Base-by-base conservation (phyloP, 148 eudicot genomes). In the Chenopodium formosanum region DNA sequence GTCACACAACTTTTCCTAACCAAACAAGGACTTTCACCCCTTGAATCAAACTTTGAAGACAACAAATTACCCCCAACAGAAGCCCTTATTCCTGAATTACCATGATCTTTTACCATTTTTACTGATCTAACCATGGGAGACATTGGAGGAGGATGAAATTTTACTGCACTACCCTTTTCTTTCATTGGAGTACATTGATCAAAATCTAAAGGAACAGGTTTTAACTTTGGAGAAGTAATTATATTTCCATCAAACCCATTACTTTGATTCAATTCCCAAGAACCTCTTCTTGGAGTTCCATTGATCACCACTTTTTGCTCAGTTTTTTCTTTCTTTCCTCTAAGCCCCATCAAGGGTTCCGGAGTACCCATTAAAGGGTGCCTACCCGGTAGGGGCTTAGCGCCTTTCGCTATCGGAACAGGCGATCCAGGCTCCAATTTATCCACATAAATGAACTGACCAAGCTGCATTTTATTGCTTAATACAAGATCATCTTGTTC, bases 401-500 rank as follows among this genome's bases (percentile, higher is more conserved):
- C 90, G 13, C 97, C 99, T 48, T 86, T 90, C 0, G 89, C 89
- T 1, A 94, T 76, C 1, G 98, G 99, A 79, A 96, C 98, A 19
- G 98, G 99, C 20, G 95, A 94, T 0, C 97, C 97, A 0, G 94
- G 90, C 64, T 92, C 97, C 20, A 96, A 46, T 78, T 77, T 86
- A 0, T 96, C 98, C 4, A 94, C 90, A 70, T 94, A 91, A 48
- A 94, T 83, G 85, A 94, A 94, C 86, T 96, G 99, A 0, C 99
- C 99, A 34, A 96, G 75, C 70, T 94, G 98, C 90, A 96, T 86
- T 80, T 90, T 91, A 75, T 96, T 90, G 86, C 97, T 94, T 13
- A 96, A 58, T 65, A 96, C 94, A 73, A 96, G 92, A 81, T 94
- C 99, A 73, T 94, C 98, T 86, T 96, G 97, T 16, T 96, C 99